Evolutionary conservation across 2,329 filamentous ascomycete genomes (phyloP).

Genomic region (Claviceps fusiformis): DNA sequence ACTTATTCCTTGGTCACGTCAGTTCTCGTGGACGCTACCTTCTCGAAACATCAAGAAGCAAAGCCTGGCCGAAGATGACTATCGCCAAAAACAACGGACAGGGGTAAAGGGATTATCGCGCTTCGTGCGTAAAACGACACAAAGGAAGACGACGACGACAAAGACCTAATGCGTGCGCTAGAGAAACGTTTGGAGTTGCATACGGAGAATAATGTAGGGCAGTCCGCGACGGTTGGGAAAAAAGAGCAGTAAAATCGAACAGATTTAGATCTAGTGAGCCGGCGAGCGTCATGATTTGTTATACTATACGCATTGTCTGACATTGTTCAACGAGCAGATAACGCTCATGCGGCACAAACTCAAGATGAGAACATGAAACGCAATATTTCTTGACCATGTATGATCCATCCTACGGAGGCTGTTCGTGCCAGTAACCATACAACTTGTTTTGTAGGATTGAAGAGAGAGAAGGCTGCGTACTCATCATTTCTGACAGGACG

Average conservation of each 20-base stretch:
- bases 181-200: slow-evolving; percentile 39
- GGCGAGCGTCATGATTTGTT: neutral
- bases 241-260: neutral
- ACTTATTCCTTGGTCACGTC: slow-evolving; percentile 61
- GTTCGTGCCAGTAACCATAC: too few species aligned
- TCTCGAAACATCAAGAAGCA: slow-evolving; percentile 59
- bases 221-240: slow-evolving; percentile 7
- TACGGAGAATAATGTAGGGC: slow-evolving; percentile 14
- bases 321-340: too few species aligned
- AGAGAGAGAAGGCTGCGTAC: neutral
- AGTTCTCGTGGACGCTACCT: slow-evolving; percentile 48
- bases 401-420: too few species aligned
- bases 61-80: slow-evolving; percentile 55
- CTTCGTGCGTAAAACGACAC: slow-evolving; percentile 12
- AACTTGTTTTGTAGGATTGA: too few species aligned
- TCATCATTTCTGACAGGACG: neutral
- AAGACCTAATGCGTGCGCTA: slow-evolving; percentile 41
- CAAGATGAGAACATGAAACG: neutral
- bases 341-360: too few species aligned
- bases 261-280: neutral
- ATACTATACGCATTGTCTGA: neutral
- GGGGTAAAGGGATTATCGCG: slow-evolving; percentile 19
- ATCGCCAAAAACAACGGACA: slow-evolving; percentile 18
- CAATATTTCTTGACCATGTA: neutral
- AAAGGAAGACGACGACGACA: slow-evolving; percentile 28